Evolutionary conservation across 768 basidiomycete genomes (phyloP), one percentile per base, ranked within the genome.

Genomic region (Trametes villosa): DNA sequence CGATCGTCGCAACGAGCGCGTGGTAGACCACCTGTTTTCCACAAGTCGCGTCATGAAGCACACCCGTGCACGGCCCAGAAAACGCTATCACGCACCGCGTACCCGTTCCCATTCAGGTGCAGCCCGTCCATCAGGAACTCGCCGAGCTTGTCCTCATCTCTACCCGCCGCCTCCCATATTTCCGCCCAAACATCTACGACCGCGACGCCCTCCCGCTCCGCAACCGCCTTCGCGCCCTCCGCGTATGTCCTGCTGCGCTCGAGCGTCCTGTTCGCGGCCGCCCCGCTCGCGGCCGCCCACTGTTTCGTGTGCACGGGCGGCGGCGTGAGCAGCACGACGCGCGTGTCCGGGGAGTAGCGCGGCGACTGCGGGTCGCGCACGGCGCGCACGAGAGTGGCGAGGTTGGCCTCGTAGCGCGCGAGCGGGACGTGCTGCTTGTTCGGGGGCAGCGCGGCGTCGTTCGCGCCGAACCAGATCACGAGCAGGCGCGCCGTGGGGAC

Each of bases 401-500:
- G 76, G 70, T 95, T 95, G 48, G 74, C 70, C 34, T 76, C 79
- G 78, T 86, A 96, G 42, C 78, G 77, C 22, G 77, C 72, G 24
- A 91, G 74, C 3, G 93, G 88, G 44, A 96, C 89, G 69, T 94
- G 89, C 69, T 96, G 95, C 18, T 78, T 74, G n/a, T 81, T 85
- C 0, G 81, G 83, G 24, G 75, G 72, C 51, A 91, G 78, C 64
- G 83, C 84, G 9, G 95, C 85, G 71, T 98, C 95, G 74, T 98
- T 98, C 12, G 88, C 87, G 50, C 94, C 94, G 60, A 92, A 91
- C 93, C 93, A 97, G 68, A 96, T 86, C 9, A 84, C 84, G 60
- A 96, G 78, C 18, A 96, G 72, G 45, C 83, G 84, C 40, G 94
- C 79, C 41, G 79, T 83, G 13, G 89, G 86, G 33, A 78, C 76